Conservation (phyloP, 176 grass and related monocot genomes). For the Bromus sterilis region DNA sequence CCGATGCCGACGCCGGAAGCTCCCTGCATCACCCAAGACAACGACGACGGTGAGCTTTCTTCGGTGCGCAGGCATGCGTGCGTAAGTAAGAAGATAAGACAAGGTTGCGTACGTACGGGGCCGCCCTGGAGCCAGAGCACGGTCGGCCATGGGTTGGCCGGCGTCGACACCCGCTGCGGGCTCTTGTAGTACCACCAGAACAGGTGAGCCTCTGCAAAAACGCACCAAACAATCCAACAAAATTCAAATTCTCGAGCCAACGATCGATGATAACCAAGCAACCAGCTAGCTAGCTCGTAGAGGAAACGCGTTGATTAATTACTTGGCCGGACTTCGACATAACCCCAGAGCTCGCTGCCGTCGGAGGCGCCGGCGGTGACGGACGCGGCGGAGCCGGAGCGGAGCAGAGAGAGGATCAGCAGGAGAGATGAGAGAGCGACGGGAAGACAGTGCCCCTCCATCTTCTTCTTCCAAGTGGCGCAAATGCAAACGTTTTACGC, state of each 20-base stretch:
- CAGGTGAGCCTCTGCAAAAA: constrained; percentile 41
- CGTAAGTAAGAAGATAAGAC: background rate
- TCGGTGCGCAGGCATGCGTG: background rate
- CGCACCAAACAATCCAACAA: background rate
- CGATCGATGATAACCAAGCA: too few species aligned
- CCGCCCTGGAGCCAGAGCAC: constrained; percentile 84
- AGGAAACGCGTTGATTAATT: background rate
- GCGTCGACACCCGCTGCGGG: constrained; percentile 24
- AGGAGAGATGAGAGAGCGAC: background rate
- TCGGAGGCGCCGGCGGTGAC: constrained; percentile 25
- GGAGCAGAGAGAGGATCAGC: background rate
- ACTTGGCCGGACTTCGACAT: constrained; percentile 62
- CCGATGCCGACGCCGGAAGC: constrained; percentile 46
- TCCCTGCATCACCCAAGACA: constrained; percentile 11
- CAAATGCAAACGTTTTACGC: too few species aligned
- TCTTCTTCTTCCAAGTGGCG: background rate
- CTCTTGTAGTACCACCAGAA: constrained; percentile 84
- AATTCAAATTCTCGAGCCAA: background rate
- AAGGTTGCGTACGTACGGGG: constrained; percentile 22
- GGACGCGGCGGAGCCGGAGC: background rate
- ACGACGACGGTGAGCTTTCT: background rate
- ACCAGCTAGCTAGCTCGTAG: background rate
- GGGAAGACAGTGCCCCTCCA: background rate
- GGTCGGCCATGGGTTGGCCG: constrained; percentile 44
- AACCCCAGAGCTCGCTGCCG: constrained; percentile 63